Conservation (phyloP, 2,329 filamentous ascomycete genomes). For the Ceratocystis variospora region DNA sequence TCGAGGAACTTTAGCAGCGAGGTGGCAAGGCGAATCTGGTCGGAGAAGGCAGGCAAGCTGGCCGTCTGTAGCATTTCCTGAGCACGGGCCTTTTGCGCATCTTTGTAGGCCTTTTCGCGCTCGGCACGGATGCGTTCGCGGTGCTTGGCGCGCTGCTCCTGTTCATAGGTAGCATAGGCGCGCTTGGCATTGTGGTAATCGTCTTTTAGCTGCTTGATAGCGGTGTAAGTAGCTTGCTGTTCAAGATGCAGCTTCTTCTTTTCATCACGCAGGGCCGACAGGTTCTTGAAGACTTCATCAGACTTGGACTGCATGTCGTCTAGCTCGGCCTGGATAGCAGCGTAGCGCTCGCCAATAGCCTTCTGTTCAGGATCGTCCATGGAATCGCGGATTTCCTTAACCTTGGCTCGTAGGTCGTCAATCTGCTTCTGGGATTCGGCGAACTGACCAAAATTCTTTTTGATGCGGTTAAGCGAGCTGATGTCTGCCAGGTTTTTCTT, state of each 20-base stretch:
- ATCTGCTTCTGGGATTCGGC: conserved; percentile 80
- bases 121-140: conserved; percentile 71
- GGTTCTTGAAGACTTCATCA: conserved; percentile 77
- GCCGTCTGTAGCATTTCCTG: conserved; percentile 67
- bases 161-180: conserved; percentile 72
- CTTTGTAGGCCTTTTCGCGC: conserved; percentile 56
- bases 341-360: conserved; percentile 76
- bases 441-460: conserved; percentile 79
- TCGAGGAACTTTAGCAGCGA: conserved; percentile 85
- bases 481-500: conserved; percentile 83
- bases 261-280: conserved; percentile 74
- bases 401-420: conserved; percentile 71
- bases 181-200: conserved; percentile 70
- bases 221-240: conserved; percentile 73
- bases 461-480: conserved; percentile 68
- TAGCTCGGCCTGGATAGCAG: conserved; percentile 71
- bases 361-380: conserved; percentile 86
- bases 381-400: conserved; percentile 74
- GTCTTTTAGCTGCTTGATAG: conserved; percentile 79
- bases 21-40: conserved; percentile 83
- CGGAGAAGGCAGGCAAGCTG: conserved; percentile 73
- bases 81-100: conserved; percentile 62
- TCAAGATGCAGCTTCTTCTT: conserved; percentile 68
- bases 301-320: conserved; percentile 85
- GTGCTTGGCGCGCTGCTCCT: conserved; percentile 61